Percentiles rank a stretch among this genome's conserved stretches.
phyloP scores from a whole-genome alignment of 352 stramenopile genomes.

The Phytophthora vignae region DNA sequence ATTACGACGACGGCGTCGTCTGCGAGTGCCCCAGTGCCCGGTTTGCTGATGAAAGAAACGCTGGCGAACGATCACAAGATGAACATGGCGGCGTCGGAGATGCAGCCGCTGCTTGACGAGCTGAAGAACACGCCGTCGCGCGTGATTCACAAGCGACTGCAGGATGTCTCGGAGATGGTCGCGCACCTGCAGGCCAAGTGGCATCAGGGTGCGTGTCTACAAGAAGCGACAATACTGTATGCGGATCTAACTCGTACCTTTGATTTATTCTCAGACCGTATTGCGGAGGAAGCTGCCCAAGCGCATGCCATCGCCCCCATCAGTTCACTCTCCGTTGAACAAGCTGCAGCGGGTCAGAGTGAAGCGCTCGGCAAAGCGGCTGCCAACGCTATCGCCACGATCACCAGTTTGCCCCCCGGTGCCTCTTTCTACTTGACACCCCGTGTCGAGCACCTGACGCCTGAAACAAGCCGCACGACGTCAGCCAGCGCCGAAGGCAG shows the following conservation, averaged over 20 bases:
- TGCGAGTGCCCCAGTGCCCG: conserved; percentile 23
- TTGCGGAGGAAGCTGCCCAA: conserved; percentile 42
- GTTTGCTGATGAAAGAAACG: conserved; percentile 48
- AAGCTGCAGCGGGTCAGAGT: conserved; percentile 18
- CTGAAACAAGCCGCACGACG: conserved; percentile 19
- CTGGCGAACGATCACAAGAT: conserved; percentile 69
- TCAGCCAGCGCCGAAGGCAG: conserved; percentile 27
- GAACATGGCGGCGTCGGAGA: conserved; percentile 61
- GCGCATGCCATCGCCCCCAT: conserved; percentile 26
- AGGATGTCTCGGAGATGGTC: conserved; percentile 83
- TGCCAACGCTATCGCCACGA: conserved; percentile 27
- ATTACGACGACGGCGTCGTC: conserved; percentile 12
- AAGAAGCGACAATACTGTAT: not conserved
- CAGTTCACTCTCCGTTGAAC: conserved; percentile 31
- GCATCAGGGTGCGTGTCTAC: conserved; percentile 54
- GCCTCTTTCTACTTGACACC: conserved; percentile 43
- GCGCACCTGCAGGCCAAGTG: conserved; percentile 74
- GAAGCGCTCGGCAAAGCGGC: conserved; percentile 24
- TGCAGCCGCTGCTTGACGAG: conserved; percentile 70
- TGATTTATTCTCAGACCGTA: conserved; percentile 30
- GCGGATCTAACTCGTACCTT: conserved; percentile 11
- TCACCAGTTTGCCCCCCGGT: conserved; percentile 37
- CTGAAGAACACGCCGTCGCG: conserved; percentile 62
- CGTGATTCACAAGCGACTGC: conserved; percentile 78
- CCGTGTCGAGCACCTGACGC: conserved; percentile 30